These are phyloP conservation scores for Castanopsis chinensis DNA, from an alignment of 306 rosid genomes.

Conservation along the genomic window DNA sequence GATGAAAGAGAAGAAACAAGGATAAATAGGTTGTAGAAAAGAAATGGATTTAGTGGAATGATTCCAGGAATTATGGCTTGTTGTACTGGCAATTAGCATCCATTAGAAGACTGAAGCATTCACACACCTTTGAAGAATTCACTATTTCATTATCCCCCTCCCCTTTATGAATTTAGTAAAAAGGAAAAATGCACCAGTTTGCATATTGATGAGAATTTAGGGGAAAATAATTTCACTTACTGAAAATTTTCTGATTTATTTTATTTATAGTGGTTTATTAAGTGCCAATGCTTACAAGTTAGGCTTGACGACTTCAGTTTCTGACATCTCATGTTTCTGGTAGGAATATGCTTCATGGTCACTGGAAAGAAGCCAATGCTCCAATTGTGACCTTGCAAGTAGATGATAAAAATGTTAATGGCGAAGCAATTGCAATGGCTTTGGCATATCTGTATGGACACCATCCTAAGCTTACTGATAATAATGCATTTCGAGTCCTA, in stretches of 20 bases:
- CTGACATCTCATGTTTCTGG: conserved; percentile 17
- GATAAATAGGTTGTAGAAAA: background rate
- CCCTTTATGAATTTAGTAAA: background rate
- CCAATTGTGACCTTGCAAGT: conserved; percentile 66
- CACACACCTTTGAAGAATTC: background rate
- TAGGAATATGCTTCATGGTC: conserved; percentile 99
- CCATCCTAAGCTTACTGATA: conserved; percentile 85
- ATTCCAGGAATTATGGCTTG: background rate
- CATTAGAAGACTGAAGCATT: background rate
- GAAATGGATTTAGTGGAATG: background rate
- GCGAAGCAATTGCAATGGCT: conserved; percentile 84
- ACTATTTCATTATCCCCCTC: background rate
- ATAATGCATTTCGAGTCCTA: conserved; percentile 91
- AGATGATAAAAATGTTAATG: conserved; percentile 88
- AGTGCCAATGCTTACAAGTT: background rate
- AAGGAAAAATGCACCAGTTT: background rate
- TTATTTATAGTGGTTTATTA: background rate
- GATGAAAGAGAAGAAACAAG: background rate
- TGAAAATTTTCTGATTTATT: background rate
- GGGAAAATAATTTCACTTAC: background rate
- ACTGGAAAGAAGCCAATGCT: conserved; percentile 98
- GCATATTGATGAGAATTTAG: background rate
- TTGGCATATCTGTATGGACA: conserved; percentile 92
- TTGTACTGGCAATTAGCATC: background rate
- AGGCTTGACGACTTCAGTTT: background rate